A percentile compares a stretch with the other conserved stretches of the same genome.
Evolutionary conservation across 1,284 basidiomycete genomes (phyloP).

Genomic region (Ustilago sp.): DNA sequence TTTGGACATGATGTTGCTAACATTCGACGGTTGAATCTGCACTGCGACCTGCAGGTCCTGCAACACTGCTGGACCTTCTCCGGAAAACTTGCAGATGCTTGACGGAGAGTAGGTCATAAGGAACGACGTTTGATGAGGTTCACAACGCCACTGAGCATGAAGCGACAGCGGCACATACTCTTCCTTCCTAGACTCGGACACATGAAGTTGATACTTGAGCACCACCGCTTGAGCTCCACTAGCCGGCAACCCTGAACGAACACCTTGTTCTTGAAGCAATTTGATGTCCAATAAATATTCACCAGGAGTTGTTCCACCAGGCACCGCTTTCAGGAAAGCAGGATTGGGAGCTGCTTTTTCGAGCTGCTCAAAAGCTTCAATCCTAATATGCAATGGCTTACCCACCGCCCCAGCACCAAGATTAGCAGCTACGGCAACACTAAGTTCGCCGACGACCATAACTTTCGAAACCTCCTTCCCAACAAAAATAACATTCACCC

Average conservation of each 20-base stretch:
- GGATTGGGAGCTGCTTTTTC: constrained; percentile 74
- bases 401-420: constrained; percentile 9
- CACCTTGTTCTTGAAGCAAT: constrained; percentile 61
- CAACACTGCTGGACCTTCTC: constrained; percentile 8
- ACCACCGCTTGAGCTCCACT: constrained; percentile 67
- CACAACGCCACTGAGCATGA: constrained; percentile 73
- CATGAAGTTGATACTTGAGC: constrained; percentile 73
- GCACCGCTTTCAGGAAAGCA: constrained; percentile 70
- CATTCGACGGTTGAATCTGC: constrained; percentile 68
- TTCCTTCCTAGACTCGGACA: constrained; percentile 67
- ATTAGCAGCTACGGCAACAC: constrained; percentile 38
- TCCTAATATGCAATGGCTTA: constrained; percentile 69
- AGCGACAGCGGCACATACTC: constrained; percentile 71
- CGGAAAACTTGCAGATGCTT: constrained; percentile 23
- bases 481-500: constrained; percentile 72
- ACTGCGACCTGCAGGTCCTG: constrained; percentile 70
- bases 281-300: constrained; percentile 72
- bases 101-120: constrained; percentile 72
- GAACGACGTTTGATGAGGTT: constrained; percentile 72
- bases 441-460: constrained; percentile 73
- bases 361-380: constrained; percentile 72
- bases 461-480: constrained; percentile 70
- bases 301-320: constrained; percentile 67
- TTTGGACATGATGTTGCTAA: constrained; percentile 73
- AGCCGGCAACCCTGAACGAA: constrained; percentile 20